Base-by-base conservation (phyloP, 192 early-diverging fungal genomes). In the Coemansia sp. region DNA sequence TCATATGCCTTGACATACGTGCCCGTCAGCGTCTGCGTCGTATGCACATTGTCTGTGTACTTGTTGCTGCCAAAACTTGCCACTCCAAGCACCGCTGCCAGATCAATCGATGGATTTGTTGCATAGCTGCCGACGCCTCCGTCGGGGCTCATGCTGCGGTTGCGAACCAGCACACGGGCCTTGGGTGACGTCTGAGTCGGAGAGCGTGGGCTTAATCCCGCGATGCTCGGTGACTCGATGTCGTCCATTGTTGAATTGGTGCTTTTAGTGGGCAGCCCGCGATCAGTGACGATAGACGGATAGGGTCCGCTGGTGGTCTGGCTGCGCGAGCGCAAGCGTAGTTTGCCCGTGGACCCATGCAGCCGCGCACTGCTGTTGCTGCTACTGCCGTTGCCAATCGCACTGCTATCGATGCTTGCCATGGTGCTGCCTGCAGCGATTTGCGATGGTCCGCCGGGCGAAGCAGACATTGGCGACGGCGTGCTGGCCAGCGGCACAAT, bases 21-120 rank as follows among this genome's bases (percentile, higher is more conserved):
- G 36, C 80, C 80, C 11, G 80, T 83, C 61, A 83, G 68, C 10
- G 61, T 83, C 66, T 83, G 80, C 17, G 75, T 83, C 7, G 76
- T 72, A 32, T 83, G 80, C 49, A 77, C 80, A 29, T 83, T 83
- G 4, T 69, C 67, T 17, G 79, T 82, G 57, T 82, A 73, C 17
- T 67, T 67, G n/a, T 73, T 67, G 38, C 79, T 82, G 29, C 79
- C 79, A 73, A 82, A 82, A 56, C 73, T 67, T 5, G 73, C 79
- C n/a, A 70, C 73, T 28, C 79, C 79, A 32, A 82, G 45, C 6
- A 68, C 60, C 18, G 65, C 64, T 33, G 72, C 84, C 76, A 61
- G 76, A 64, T 74, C 79, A 52, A 64, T 56, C 20, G 76, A 34
- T 29, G 57, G 33, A 8, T 45, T 5, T 40, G 33, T 20, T 45